Evolutionary conservation across 1,284 basidiomycete genomes (phyloP).

Genomic region (Heterobasidion irregulare): DNA sequence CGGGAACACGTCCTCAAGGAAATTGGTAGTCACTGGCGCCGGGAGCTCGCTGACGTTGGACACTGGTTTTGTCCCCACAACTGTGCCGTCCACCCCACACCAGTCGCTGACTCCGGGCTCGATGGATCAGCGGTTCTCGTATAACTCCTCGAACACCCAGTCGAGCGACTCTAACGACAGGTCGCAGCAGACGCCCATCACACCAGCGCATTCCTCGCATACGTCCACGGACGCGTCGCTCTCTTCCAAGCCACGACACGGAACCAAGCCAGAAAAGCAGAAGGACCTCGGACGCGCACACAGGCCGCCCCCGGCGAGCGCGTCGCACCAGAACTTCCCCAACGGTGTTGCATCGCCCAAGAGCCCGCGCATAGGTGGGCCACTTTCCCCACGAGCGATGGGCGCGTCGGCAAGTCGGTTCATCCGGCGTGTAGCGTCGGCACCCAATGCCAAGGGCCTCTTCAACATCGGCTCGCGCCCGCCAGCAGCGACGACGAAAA

Average conservation of each 20-base stretch:
- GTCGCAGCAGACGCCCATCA: slow-evolving; percentile 23
- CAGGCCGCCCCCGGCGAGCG: slow-evolving; percentile 25
- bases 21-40: slow-evolving; percentile 21
- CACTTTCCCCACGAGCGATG: slow-evolving; percentile 56
- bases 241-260: slow-evolving; percentile 27
- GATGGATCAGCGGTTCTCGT: slow-evolving; percentile 50
- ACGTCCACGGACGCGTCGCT: slow-evolving; percentile 12
- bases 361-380: slow-evolving; percentile 27
- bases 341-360: slow-evolving; percentile 9
- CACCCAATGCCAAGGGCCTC: slow-evolving; percentile 91
- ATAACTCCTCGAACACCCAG: slow-evolving; percentile 62
- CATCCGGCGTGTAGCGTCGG: slow-evolving; percentile 90
- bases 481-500: slow-evolving; percentile 46
- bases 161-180: slow-evolving; percentile 53
- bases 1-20: slow-evolving; percentile 37
- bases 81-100: slow-evolving; percentile 33
- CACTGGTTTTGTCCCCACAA: slow-evolving; percentile 26
- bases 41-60: slow-evolving; percentile 26
- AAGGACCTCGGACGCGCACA: slow-evolving; percentile 21
- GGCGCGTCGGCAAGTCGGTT: slow-evolving; percentile 73
- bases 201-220: slow-evolving; percentile 19
- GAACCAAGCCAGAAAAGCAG: slow-evolving; percentile 55
- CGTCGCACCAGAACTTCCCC: slow-evolving; percentile 11
- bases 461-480: slow-evolving; percentile 56
- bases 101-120: slow-evolving; percentile 41